phyloP scores from a whole-genome alignment of 2,329 filamentous ascomycete species.

The Penicillium vulpinum region DNA sequence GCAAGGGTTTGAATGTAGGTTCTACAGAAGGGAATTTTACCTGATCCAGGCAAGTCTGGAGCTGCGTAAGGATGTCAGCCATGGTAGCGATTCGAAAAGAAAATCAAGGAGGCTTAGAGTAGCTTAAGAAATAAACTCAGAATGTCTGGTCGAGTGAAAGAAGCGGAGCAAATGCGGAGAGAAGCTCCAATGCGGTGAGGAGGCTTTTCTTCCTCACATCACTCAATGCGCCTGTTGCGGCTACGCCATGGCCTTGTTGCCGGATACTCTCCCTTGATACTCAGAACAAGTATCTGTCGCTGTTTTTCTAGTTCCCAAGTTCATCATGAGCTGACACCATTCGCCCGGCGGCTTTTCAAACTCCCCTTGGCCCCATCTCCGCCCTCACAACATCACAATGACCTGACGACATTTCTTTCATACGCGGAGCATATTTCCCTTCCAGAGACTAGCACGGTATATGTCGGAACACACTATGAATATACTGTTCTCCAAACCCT shows the following conservation, averaged over 20 bases:
- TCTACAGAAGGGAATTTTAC: conserved; percentile 25
- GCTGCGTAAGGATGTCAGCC: conserved; percentile 52
- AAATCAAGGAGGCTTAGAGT: not conserved
- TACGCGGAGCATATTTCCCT: conserved; percentile 43
- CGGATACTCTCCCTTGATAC: not conserved
- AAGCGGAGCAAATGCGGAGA: conserved; percentile 25
- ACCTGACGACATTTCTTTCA: conserved; percentile 42
- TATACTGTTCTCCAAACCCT: conserved; percentile 46
- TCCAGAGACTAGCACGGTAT: conserved; percentile 40
- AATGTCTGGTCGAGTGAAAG: conserved; percentile 1
- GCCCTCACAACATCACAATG: conserved; percentile 38
- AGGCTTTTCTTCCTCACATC: conserved; percentile 9
- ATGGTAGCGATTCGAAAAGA: conserved; percentile 23
- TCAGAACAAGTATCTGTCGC: not conserved
- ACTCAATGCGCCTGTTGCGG: conserved; percentile 22
- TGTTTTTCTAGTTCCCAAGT: conserved; percentile 15
- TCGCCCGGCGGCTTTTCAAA: conserved; percentile 39
- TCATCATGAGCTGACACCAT: conserved; percentile 24
- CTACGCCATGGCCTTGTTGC: conserved; percentile 16
- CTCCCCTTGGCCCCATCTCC: conserved; percentile 37
- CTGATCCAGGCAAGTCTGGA: conserved; percentile 54
- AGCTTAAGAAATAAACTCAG: not conserved
- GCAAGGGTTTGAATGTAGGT: not conserved
- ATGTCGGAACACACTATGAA: conserved; percentile 50
- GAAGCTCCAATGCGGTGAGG: conserved; percentile 26